Conservation (phyloP, 495 filamentous ascomycete genomes). For the Hyphodiscus hymeniophilus region DNA sequence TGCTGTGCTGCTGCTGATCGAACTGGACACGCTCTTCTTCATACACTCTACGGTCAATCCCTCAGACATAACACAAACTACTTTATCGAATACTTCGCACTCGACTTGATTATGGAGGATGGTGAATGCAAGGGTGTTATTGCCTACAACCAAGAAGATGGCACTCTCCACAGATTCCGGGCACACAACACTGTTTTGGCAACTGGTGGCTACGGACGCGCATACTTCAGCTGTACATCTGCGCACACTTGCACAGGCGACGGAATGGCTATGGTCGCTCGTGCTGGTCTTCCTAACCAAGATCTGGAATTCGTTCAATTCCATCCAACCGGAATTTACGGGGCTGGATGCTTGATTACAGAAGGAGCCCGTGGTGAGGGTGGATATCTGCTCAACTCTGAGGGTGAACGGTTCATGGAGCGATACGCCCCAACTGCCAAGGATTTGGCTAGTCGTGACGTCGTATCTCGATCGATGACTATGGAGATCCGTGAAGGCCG, state of each 20-base stretch:
- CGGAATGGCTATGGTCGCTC: constrained; percentile 97
- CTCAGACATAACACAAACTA: constrained; percentile 96
- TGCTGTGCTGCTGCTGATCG: constrained; percentile 91
- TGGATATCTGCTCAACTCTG: constrained; percentile 90
- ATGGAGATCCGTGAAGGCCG: constrained; percentile 94
- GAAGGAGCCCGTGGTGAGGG: constrained; percentile 98
- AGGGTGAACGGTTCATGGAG: constrained; percentile 99
- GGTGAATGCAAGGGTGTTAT: constrained; percentile 93
- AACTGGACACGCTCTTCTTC: constrained; percentile 92
- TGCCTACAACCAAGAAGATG: constrained; percentile 97
- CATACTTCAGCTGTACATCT: constrained; percentile 96
- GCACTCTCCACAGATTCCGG: constrained; percentile 91
- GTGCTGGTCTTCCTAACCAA: constrained; percentile 95
- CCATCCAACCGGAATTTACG: constrained; percentile 98
- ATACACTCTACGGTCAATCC: constrained; percentile 97
- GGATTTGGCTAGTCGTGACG: constrained; percentile 89
- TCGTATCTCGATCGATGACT: constrained; percentile 94
- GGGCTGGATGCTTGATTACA: constrained; percentile 95
- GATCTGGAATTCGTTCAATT: constrained; percentile 99
- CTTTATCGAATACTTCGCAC: constrained; percentile 97
- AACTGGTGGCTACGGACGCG: constrained; percentile 92
- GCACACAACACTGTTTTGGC: constrained; percentile 93
- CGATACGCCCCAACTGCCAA: constrained; percentile 95
- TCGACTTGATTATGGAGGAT: constrained; percentile 94
- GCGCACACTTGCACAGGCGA: constrained; percentile 98